Conservation (phyloP, 768 basidiomycete species). For the Sutorius australiensis region DNA sequence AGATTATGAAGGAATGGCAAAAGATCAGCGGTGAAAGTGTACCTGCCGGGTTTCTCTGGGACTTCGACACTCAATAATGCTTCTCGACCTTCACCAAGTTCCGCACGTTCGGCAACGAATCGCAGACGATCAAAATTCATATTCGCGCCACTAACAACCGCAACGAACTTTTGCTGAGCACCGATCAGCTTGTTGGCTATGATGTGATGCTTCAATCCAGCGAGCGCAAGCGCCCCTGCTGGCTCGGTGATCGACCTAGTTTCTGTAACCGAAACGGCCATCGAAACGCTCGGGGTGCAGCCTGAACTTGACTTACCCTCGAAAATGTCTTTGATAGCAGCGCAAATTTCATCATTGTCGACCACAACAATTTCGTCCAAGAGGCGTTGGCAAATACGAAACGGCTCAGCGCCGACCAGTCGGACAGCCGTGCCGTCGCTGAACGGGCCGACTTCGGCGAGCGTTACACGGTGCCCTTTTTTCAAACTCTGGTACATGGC, state of each 20-base stretch:
- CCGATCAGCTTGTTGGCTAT: slow-evolving; percentile 75
- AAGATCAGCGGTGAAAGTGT: slow-evolving; percentile 18
- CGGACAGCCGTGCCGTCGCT: slow-evolving; percentile 97
- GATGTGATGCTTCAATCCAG: slow-evolving; percentile 89
- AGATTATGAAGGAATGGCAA: not conserved
- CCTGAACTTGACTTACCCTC: slow-evolving; percentile 57
- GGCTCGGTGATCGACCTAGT: slow-evolving; percentile 96
- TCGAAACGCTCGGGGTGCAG: not conserved
- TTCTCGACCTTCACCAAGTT: slow-evolving; percentile 93
- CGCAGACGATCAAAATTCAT: slow-evolving; percentile 98
- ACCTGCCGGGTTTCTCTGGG: slow-evolving; percentile 91
- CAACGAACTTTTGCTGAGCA: slow-evolving; percentile 84
- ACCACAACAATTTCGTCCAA: slow-evolving; percentile 82
- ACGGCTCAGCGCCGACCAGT: slow-evolving; percentile 91
- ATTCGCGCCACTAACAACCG: slow-evolving; percentile 92
- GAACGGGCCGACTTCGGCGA: slow-evolving; percentile 92
- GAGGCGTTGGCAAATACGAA: slow-evolving; percentile 83
- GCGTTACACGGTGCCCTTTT: slow-evolving; percentile 75
- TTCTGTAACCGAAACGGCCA: slow-evolving; percentile 38
- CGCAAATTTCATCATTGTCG: slow-evolving; percentile 95
- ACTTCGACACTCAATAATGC: slow-evolving; percentile 92
- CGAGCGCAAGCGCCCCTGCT: slow-evolving; percentile 88
- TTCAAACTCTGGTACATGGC: slow-evolving; percentile 85
- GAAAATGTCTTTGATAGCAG: slow-evolving; percentile 98
- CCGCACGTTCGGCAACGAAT: slow-evolving; percentile 98